Conservation (phyloP, 2,329 filamentous ascomycete genomes). For the Sporothrix variecibatus region DNA sequence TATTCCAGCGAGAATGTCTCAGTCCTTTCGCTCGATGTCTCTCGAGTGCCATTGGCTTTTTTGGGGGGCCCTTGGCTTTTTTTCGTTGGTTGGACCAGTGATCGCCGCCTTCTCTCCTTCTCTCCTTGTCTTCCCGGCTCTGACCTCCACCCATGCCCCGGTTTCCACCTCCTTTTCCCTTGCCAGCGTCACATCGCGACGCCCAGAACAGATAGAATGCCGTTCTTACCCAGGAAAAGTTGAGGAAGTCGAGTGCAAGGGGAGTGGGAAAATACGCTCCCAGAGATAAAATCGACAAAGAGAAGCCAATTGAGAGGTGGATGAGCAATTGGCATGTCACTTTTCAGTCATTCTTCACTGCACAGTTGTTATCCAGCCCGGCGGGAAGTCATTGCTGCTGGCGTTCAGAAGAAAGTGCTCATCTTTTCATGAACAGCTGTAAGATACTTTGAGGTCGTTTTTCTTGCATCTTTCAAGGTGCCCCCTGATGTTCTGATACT, state of each 20-base stretch:
- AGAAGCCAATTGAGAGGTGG: neutral
- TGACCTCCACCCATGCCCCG: neutral
- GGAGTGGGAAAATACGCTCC: neutral
- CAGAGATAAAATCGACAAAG: neutral
- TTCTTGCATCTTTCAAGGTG: neutral
- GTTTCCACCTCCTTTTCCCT: neutral
- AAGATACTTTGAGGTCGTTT: neutral
- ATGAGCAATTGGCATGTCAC: neutral
- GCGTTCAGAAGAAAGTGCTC: neutral
- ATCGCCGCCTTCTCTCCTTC: neutral
- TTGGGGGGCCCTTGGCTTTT: neutral
- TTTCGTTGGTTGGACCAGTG: neutral
- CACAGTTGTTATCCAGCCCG: neutral
- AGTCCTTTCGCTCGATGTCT: neutral
- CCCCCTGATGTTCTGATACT: neutral
- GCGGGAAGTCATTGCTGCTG: neutral
- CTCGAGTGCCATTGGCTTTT: neutral
- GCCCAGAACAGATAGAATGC: constrained; percentile 22
- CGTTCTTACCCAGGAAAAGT: neutral
- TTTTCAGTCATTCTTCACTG: neutral
- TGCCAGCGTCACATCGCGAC: constrained; percentile 15
- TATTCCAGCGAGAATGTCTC: constrained; percentile 8
- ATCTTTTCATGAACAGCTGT: too few species aligned
- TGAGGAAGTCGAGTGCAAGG: neutral
- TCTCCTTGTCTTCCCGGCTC: neutral